phyloP scores from a whole-genome alignment of 2,329 filamentous ascomycete species.

The Colletotrichum costaricense region DNA sequence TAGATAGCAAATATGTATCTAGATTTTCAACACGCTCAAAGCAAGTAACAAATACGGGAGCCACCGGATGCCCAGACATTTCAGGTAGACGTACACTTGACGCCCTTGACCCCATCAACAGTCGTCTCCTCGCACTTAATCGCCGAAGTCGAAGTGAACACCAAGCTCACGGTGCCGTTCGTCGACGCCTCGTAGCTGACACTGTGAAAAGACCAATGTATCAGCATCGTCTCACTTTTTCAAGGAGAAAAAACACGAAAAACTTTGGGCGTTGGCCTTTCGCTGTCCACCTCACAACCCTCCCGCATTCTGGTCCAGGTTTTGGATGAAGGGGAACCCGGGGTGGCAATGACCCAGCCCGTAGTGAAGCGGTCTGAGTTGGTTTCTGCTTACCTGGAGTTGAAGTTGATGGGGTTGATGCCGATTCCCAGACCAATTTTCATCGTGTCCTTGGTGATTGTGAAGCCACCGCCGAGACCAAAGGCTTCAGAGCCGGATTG shows the following conservation, averaged over 20 bases:
- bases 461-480: slow-evolving; percentile 30
- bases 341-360: neutral
- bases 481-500: slow-evolving; percentile 30
- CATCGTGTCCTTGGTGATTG: slow-evolving; percentile 30
- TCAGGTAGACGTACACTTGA: slow-evolving; percentile 20
- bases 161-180: slow-evolving; percentile 16
- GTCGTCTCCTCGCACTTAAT: slow-evolving; percentile 31
- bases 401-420: slow-evolving; percentile 17
- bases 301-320: neutral
- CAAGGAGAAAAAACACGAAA: no score
- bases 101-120: slow-evolving; percentile 26
- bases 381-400: slow-evolving; percentile 11
- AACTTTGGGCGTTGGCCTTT: neutral
- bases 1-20: neutral
- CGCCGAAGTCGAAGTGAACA: slow-evolving; percentile 18
- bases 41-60: neutral
- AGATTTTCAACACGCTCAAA: neutral
- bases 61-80: neutral
- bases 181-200: slow-evolving; percentile 25
- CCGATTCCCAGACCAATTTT: slow-evolving; percentile 25
- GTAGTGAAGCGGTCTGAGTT: neutral
- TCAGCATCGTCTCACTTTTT: neutral
- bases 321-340: neutral
- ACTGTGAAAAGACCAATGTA: neutral
- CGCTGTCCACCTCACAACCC: neutral